Base-by-base conservation (phyloP, 257 asterid genomes). In the Marsdenia floribunda region DNA sequence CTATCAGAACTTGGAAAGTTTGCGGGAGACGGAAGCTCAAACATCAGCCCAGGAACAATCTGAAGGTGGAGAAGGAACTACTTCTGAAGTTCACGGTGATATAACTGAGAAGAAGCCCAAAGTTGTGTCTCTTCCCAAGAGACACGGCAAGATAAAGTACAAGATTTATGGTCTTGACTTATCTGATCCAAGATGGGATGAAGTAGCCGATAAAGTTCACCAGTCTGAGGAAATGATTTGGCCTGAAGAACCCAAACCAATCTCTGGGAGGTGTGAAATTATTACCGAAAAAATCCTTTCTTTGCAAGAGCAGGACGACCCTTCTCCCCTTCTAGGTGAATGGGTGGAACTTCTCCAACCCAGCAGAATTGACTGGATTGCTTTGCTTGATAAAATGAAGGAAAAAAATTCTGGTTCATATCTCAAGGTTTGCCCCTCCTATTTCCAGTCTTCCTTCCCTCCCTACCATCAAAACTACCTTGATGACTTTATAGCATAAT, bases 161-260 rank as follows among this genome's bases (percentile, higher is more conserved):
- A 90, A 85, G 85, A 92, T 92, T 70, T 92, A 95, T 80, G 99
- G 98, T 49, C 97, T 95, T 75, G 96, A 92, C 79, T 84, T 94
- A 64, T 94, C 98, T 6, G 84, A 85, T 53, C 83, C 87, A 0
- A 88, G 87, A 78, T 95, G 98, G 99, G 86, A 86, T 75, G 90
- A 84, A 81, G 97, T 95, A 77, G 96, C 97, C 55, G 85, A 88
- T 80, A 95, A 86, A 74, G 76, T 95, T 87, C 96, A 92, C 21
- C 93, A 87, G 81, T 80, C 87, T 79, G 91, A 83, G 50, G 82
- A 89, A 81, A 70, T 75, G 73, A 75, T 89, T 73, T 88, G 90
- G 87, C 96, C 92, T 14, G 85, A 88, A 74, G 96, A 86, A 81
- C 86, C 97, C 42, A 89, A 90, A 80, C 84, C 87, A 67, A 80